Percentiles rank a stretch among this genome's conserved stretches.
Evolutionary conservation across 1,284 basidiomycete species (phyloP).

Genomic region (Polyporus tsugae): DNA sequence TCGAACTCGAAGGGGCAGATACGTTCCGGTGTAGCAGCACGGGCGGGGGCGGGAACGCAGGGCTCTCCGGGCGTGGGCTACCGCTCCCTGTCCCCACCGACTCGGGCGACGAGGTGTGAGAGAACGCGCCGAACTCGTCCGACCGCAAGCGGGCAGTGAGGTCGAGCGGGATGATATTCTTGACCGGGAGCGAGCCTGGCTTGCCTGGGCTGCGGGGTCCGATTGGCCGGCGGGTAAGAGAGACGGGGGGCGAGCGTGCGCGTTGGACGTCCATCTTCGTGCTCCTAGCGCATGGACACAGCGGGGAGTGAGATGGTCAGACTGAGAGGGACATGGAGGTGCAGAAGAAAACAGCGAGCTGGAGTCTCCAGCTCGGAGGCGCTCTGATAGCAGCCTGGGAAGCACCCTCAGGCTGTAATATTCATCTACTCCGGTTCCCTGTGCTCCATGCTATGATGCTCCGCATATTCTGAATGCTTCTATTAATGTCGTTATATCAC

Average conservation of each 20-base stretch:
- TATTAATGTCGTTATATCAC: not conserved
- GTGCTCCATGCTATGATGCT: constrained; percentile 15
- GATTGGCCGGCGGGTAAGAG: constrained; percentile 29
- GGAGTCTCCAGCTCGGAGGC: constrained; percentile 4
- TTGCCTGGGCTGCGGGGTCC: constrained; percentile 36
- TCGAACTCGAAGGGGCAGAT: not conserved
- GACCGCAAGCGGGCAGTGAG: constrained; percentile 32
- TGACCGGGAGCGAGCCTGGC: constrained; percentile 25
- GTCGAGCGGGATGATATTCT: constrained; percentile 36
- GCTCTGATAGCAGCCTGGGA: constrained; percentile 24
- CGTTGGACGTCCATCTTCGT: constrained; percentile 33
- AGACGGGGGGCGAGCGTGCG: constrained; percentile 32
- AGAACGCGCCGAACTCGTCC: constrained; percentile 19
- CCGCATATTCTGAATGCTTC: constrained; percentile 16
- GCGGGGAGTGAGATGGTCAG: not conserved
- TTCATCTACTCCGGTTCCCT: not conserved
- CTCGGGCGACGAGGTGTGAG: constrained; percentile 29
- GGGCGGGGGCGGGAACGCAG: constrained; percentile 9
- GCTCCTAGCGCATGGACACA: constrained; percentile 18
- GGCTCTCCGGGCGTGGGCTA: constrained; percentile 20
- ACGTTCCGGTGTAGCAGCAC: constrained; percentile 6
- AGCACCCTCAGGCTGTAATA: constrained; percentile 19
- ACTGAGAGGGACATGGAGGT: constrained; percentile 31
- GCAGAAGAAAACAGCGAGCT: constrained; percentile 20
- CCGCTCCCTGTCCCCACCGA: constrained; percentile 13